Percentiles rank a stretch among this genome's conserved stretches.
These are phyloP conservation scores for Cornus florida DNA, from an alignment of 148 eudicot genomes.

Conservation along the genomic window DNA sequence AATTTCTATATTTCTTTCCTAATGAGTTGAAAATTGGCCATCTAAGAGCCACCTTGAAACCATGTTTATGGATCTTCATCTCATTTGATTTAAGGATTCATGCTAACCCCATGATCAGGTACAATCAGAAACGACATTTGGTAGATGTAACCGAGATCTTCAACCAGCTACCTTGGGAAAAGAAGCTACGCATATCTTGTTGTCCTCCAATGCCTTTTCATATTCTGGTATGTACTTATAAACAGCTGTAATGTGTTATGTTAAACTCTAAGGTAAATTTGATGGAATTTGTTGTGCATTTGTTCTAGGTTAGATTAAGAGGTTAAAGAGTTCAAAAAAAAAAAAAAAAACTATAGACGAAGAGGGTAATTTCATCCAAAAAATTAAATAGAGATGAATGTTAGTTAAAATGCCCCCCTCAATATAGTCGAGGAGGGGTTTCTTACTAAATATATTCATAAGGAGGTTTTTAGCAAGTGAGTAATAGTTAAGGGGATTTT, in stretches of 20 bases:
- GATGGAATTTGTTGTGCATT: neutral
- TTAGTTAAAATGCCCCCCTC: too few species aligned
- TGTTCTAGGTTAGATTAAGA: too few species aligned
- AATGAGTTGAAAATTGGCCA: neutral
- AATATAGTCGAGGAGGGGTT: too few species aligned
- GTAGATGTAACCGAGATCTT: constrained; percentile 60
- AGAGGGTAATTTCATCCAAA: too few species aligned
- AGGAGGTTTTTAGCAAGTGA: too few species aligned
- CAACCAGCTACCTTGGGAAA: constrained; percentile 46
- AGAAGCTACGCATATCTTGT: constrained; percentile 35
- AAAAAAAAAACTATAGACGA: too few species aligned
- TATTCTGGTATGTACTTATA: constrained; percentile 35
- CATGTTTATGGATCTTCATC: neutral
- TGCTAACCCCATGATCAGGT: constrained; percentile 25
- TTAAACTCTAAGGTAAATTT: neutral
- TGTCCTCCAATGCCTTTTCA: constrained; percentile 28
- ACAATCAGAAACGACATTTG: constrained; percentile 30
- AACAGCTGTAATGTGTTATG: neutral
- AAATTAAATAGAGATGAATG: too few species aligned
- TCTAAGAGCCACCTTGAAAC: neutral
- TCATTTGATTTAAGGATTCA: constrained; percentile 1
- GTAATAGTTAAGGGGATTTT: too few species aligned
- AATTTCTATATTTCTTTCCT: neutral
- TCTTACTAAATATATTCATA: too few species aligned
- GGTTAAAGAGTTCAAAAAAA: too few species aligned